Percentiles rank a stretch among this genome's conserved stretches.
Evolutionary conservation across 2,329 filamentous ascomycete genomes (phyloP).

Genomic region (Sporothrix globosa): DNA sequence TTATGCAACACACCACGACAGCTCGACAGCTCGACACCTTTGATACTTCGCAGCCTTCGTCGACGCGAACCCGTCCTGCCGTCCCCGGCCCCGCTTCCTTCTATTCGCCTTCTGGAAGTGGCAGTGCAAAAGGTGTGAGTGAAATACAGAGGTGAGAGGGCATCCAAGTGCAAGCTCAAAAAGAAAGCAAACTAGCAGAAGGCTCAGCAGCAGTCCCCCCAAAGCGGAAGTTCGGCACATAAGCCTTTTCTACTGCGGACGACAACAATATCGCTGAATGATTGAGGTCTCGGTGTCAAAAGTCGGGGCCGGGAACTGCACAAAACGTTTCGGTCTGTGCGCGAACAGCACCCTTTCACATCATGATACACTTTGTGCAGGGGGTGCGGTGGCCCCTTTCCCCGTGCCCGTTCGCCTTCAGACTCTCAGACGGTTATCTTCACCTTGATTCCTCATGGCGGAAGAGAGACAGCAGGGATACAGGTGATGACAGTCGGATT

Average conservation of each 20-base stretch:
- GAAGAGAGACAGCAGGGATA: not conserved
- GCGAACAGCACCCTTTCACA: not conserved
- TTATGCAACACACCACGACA: not conserved
- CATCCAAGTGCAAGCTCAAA: not conserved
- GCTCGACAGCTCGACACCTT: not conserved
- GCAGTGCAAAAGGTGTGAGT: constrained; percentile 7
- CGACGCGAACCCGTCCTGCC: not conserved
- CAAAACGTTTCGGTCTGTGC: constrained; percentile 20
- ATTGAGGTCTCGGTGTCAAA: not conserved
- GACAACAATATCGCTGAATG: no score
- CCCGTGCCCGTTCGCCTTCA: not conserved
- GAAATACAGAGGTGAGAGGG: not conserved
- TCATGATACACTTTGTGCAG: constrained; percentile 26
- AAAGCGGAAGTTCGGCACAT: constrained; percentile 17
- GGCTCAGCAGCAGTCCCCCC: not conserved
- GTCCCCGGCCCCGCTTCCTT: constrained; percentile 6
- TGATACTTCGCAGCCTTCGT: not conserved
- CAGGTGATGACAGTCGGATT: not conserved
- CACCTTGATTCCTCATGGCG: not conserved
- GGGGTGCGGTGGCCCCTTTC: not conserved
- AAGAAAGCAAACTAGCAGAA: not conserved
- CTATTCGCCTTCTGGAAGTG: constrained; percentile 21
- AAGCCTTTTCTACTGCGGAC: not conserved
- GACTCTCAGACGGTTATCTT: no score
- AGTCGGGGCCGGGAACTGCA: not conserved